Percentiles rank a stretch among this genome's conserved stretches.
Evolutionary conservation across 345 rosid species (phyloP).

Genomic region (Salix brachista): DNA sequence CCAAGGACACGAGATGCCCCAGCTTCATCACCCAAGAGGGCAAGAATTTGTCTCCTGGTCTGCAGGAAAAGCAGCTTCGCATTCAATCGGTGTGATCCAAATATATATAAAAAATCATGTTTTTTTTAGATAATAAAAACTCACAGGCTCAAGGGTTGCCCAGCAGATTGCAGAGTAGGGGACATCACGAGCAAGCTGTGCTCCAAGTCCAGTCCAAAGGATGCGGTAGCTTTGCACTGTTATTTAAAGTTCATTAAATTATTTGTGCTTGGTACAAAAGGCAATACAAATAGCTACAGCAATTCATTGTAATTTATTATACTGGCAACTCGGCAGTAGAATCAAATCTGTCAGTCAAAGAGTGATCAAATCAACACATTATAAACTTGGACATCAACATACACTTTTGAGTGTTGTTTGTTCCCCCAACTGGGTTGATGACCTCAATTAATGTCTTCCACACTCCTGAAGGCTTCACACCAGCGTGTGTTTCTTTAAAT

Average conservation of each 20-base stretch:
- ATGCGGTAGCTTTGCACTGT: slow-evolving; percentile 73
- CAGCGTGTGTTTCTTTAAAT: slow-evolving; percentile 53
- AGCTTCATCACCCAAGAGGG: slow-evolving; percentile 57
- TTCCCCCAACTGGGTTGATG: slow-evolving; percentile 50
- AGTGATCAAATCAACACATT: neutral
- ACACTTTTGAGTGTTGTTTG: slow-evolving; percentile 51
- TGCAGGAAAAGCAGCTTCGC: slow-evolving; percentile 16
- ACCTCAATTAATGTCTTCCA: slow-evolving; percentile 60
- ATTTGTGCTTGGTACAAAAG: neutral
- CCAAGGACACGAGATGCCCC: slow-evolving; percentile 55
- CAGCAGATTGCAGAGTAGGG: slow-evolving; percentile 98
- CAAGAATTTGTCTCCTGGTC: slow-evolving; percentile 63
- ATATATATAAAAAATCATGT: neutral
- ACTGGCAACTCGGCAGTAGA: neutral
- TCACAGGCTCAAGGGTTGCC: slow-evolving; percentile 91
- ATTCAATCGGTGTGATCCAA: neutral
- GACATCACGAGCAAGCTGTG: slow-evolving; percentile 96
- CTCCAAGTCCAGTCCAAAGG: slow-evolving; percentile 94
- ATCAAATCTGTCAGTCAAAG: neutral
- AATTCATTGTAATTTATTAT: neutral
- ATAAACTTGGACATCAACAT: slow-evolving; percentile 29
- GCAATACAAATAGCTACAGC: neutral
- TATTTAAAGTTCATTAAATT: neutral
- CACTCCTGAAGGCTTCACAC: slow-evolving; percentile 82
- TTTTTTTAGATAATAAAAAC: slow-evolving; percentile 14